phyloP scores from a whole-genome alignment of 495 filamentous ascomycete genomes.

The Trichoderma asperelloides region DNA sequence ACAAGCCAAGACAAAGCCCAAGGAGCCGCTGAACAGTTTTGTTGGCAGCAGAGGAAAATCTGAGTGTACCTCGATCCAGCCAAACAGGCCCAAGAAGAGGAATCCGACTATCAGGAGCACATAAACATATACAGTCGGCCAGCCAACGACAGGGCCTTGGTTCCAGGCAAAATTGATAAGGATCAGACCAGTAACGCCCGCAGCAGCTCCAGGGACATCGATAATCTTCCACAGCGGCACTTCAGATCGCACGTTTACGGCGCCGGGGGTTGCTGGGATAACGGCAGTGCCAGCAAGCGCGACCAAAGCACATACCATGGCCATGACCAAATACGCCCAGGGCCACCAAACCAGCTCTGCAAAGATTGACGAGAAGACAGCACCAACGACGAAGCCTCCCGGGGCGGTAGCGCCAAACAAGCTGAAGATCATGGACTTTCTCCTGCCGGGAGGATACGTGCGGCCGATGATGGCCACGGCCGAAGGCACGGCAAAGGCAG shows the following conservation, averaged over 20 bases:
- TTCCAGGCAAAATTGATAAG: conserved; percentile 54
- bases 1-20: conserved; percentile 45
- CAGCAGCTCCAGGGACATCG: conserved; percentile 40
- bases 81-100: conserved; percentile 40
- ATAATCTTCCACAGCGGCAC: conserved; percentile 25
- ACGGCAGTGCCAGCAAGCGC: conserved; percentile 31
- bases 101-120: conserved; percentile 46
- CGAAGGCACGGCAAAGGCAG: conserved; percentile 53
- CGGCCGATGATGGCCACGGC: conserved; percentile 50
- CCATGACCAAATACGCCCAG: conserved; percentile 53
- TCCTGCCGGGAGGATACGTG: conserved; percentile 40
- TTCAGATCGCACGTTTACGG: conserved; percentile 15
- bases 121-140: conserved; percentile 44
- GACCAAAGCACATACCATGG: conserved; percentile 35
- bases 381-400: conserved; percentile 43
- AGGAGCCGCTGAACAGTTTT: conserved; percentile 34
- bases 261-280: conserved; percentile 30
- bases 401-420: conserved; percentile 56
- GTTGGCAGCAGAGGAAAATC: conserved; percentile 46
- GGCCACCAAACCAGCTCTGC: conserved; percentile 50
- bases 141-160: conserved; percentile 49
- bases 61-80: conserved; percentile 34
- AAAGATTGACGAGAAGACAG: conserved; percentile 40
- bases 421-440: conserved; percentile 52
- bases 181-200: conserved; percentile 46